phyloP scores from a whole-genome alignment of 257 asterid species.

The Mitragyna speciosa region DNA sequence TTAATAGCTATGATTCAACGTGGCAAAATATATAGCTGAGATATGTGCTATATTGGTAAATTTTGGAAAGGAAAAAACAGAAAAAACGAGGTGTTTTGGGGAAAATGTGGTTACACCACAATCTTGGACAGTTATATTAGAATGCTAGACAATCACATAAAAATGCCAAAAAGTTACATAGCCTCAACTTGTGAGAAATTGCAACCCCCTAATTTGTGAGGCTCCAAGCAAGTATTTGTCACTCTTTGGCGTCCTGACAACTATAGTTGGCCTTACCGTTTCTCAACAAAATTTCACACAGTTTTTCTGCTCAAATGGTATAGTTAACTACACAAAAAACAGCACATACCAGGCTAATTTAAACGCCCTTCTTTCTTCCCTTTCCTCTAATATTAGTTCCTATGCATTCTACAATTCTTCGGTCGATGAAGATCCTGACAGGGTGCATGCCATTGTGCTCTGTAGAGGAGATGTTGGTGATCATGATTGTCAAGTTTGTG shows the following conservation, averaged over 20 bases:
- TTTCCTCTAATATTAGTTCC: conserved; percentile 16
- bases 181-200: too few species aligned
- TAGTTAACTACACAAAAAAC: conserved; percentile 15
- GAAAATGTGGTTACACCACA: too few species aligned
- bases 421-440: conserved; percentile 9
- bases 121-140: too few species aligned
- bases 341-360: conserved; percentile 29
- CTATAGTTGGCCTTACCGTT: neutral
- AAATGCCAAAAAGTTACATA: too few species aligned
- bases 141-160: too few species aligned
- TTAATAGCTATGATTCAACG: too few species aligned
- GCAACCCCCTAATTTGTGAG: too few species aligned
- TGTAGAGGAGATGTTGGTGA: conserved; percentile 35
- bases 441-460: conserved; percentile 20
- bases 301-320: neutral
- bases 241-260: neutral
- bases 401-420: conserved; percentile 31
- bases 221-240: too few species aligned
- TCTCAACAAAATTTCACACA: neutral
- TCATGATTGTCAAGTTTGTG: conserved; percentile 30
- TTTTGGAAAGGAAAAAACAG: too few species aligned
- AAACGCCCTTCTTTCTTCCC: conserved; percentile 32
- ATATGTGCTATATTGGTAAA: too few species aligned
- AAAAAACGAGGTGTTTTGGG: too few species aligned
- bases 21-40: too few species aligned